phyloP scores from a whole-genome alignment of 148 eudicot genomes.

The Vaccinium corymbosum region DNA sequence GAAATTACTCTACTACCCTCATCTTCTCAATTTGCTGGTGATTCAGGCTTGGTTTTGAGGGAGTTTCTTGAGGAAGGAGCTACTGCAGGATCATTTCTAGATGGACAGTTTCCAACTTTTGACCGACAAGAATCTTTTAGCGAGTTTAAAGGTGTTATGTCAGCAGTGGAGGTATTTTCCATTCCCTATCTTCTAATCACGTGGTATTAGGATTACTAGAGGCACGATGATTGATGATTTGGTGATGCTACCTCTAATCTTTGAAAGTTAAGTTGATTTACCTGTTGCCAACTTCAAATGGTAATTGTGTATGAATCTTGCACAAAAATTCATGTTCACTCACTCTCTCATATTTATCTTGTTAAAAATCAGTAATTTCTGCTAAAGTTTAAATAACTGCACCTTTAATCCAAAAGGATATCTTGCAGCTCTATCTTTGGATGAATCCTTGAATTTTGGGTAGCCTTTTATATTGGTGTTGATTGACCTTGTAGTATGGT shows the following conservation, averaged over 20 bases:
- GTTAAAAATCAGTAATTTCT: background rate
- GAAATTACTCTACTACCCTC: slow-evolving; percentile 49
- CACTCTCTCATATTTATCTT: background rate
- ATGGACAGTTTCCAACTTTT: slow-evolving; percentile 34
- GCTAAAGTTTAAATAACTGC: background rate
- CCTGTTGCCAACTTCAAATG: background rate
- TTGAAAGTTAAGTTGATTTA: background rate
- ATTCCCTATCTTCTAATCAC: background rate
- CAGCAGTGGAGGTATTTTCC: slow-evolving; percentile 48
- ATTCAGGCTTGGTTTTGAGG: slow-evolving; percentile 42
- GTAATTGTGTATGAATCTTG: slow-evolving; percentile 20
- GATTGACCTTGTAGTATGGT: too few relatives aligned
- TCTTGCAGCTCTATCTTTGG: background rate
- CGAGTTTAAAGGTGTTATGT: slow-evolving; percentile 32
- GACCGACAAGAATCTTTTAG: slow-evolving; percentile 38
- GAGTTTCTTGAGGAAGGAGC: slow-evolving; percentile 42
- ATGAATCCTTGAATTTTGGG: background rate
- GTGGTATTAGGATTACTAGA: background rate
- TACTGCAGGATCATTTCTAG: slow-evolving; percentile 25
- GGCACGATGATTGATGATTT: slow-evolving; percentile 4
- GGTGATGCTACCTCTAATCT: background rate
- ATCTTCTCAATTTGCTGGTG: slow-evolving; percentile 38
- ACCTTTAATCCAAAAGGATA: background rate
- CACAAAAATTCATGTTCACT: background rate
- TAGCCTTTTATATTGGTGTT: background rate